Evolutionary conservation across 208 protist genomes (phyloP).

Genomic region (Crithidia fasciculata): DNA sequence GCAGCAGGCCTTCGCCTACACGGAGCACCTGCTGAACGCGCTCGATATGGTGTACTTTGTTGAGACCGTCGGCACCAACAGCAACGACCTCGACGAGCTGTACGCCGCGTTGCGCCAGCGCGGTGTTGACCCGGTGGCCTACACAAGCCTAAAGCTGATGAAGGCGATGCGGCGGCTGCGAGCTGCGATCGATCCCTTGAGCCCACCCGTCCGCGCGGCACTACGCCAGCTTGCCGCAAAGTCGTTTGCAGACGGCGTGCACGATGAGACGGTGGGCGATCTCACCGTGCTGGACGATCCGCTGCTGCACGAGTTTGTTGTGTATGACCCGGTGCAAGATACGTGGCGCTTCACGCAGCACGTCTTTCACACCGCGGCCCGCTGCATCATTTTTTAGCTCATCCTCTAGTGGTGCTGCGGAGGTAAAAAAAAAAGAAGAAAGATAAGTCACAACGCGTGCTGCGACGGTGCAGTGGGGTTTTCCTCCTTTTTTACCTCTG

Average conservation of each 20-base stretch:
- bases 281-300: conserved; percentile 54
- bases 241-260: conserved; percentile 54
- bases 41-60: conserved; percentile 79
- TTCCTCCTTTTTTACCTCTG: too few relatives aligned
- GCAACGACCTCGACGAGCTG: conserved; percentile 86
- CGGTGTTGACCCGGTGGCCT: conserved; percentile 52
- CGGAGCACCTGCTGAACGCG: conserved; percentile 74
- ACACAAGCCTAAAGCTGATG: conserved; percentile 71
- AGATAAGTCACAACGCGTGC: not conserved
- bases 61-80: conserved; percentile 78
- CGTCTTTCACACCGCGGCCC: conserved; percentile 82
- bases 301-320: conserved; percentile 68
- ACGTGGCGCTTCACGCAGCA: conserved; percentile 79
- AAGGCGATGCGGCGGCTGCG: conserved; percentile 76
- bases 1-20: conserved; percentile 76
- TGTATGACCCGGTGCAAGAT: conserved; percentile 83
- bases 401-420: too few relatives aligned
- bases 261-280: conserved; percentile 47
- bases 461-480: not conserved
- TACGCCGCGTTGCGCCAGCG: conserved; percentile 71
- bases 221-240: conserved; percentile 59
- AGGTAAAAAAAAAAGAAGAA: not conserved
- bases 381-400: conserved; percentile 44
- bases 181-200: conserved; percentile 28
- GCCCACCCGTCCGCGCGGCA: conserved; percentile 38